Base-by-base conservation (phyloP, 148 eudicot genomes). In the Vaccinium darrowii region DNA sequence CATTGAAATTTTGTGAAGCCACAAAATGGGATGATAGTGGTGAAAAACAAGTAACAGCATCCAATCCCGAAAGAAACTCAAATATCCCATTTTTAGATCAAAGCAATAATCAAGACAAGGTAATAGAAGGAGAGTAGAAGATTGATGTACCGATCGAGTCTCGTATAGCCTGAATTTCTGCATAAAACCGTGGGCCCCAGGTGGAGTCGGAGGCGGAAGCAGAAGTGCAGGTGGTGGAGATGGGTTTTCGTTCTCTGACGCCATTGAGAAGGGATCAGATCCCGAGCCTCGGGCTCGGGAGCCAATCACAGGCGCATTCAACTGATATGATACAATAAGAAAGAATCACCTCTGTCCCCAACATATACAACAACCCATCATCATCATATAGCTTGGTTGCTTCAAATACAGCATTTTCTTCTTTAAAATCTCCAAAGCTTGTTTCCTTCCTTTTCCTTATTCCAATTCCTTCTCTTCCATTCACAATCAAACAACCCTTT, bases 261-360 rank as follows among this genome's bases (percentile, higher is more conserved):
- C 89, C 92, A 90, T 90, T 58, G 67, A 56, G 21, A 51, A 74
- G 80, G 39, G 54, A 79, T 33, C 84, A 85, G 89, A 82, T 82
- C 96, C 96, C 95, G 94, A 94, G 96, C 96, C 93, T 86, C 87
- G 63, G 91, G 95, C 98, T 87, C 90, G 95, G 95, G 98, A 89
- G 81, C 87, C 87, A 84, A 87, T 89, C 93, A 92, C 52, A 74
- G 88, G 73, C 58, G 88, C 94, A 92, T 90, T 87, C 94, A 94
- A 85, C 71, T 60, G n/a, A 56, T 47, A 27, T 69, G 39, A 27
- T 13, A 69, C 43, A 30, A 65, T 23, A 65, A 81, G 4, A 13
- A 73, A 86, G 60, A 83, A 51, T 58, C 67, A 80, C 16, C 57
- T 67, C 75, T 84, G 78, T 82, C 84, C 79, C 82, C 86, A 39